Conservation (phyloP, 2,329 filamentous ascomycete genomes). For the Blastomyces gilchristii region DNA sequence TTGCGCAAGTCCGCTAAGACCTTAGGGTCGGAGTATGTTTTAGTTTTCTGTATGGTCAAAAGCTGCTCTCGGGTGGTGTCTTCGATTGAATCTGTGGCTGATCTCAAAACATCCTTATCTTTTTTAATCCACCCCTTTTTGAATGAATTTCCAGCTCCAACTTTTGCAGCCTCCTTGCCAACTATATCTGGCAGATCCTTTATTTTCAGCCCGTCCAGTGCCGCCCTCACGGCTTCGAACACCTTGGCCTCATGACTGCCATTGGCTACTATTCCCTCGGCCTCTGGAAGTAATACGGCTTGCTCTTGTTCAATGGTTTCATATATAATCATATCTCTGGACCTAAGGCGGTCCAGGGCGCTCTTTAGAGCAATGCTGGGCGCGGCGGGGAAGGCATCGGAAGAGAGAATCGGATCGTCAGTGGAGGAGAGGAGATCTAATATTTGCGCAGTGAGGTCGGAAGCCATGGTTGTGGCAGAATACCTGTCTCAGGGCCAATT, state of each 20-base stretch:
- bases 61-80: slow-evolving; percentile 72
- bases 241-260: slow-evolving; percentile 77
- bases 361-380: slow-evolving; percentile 67
- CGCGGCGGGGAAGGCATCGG: slow-evolving; percentile 56
- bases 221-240: slow-evolving; percentile 61
- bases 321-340: slow-evolving; percentile 78
- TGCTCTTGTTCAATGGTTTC: slow-evolving; percentile 73
- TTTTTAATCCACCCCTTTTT: slow-evolving; percentile 61
- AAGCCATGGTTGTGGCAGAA: slow-evolving; percentile 28
- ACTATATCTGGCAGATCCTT: slow-evolving; percentile 50
- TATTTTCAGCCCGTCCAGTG: slow-evolving; percentile 72
- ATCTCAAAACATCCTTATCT: slow-evolving; percentile 46
- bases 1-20: slow-evolving; percentile 74
- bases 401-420: slow-evolving; percentile 54
- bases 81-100: slow-evolving; percentile 58
- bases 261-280: slow-evolving; percentile 58
- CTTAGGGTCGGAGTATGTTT: slow-evolving; percentile 62
- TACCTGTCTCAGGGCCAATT: background rate
- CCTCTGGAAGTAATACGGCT: slow-evolving; percentile 63
- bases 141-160: slow-evolving; percentile 93
- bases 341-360: slow-evolving; percentile 73
- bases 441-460: slow-evolving; percentile 54
- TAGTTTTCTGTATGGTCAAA: slow-evolving; percentile 58
- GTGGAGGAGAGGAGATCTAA: slow-evolving; percentile 55
- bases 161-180: slow-evolving; percentile 41